Percentiles rank a stretch among this genome's conserved stretches.
These are phyloP conservation scores for Petunia axillaris DNA, from an alignment of 257 asterid genomes.

Conservation along the genomic window DNA sequence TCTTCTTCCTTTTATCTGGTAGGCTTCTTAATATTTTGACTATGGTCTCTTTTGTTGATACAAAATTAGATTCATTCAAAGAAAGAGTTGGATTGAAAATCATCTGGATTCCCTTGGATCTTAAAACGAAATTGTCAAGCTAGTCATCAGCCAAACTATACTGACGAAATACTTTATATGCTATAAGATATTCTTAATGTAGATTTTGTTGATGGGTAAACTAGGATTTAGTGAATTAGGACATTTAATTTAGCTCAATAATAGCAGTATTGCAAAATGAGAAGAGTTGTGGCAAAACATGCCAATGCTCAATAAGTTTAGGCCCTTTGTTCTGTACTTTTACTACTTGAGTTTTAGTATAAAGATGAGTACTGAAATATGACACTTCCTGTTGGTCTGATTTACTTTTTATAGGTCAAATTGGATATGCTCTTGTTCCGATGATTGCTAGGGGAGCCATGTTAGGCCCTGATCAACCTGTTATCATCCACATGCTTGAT, in stretches of 20 bases:
- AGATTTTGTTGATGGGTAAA: not conserved
- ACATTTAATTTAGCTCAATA: not conserved
- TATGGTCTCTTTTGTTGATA: too few relatives aligned
- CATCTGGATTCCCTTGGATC: not conserved
- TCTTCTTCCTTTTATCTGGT: not conserved
- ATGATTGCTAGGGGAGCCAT: conserved; percentile 80
- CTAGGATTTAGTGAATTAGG: not conserved
- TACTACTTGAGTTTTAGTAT: not conserved
- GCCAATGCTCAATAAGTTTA: not conserved
- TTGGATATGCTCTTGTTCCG: conserved; percentile 87
- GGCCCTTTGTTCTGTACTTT: not conserved
- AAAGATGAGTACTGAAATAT: not conserved
- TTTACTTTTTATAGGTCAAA: conserved; percentile 58
- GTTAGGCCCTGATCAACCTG: conserved; percentile 81
- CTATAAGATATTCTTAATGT: not conserved
- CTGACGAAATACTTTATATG: not conserved
- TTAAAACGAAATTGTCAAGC: not conserved
- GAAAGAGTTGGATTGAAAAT: not conserved
- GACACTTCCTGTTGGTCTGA: not conserved
- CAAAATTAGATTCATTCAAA: not conserved
- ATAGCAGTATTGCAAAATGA: not conserved
- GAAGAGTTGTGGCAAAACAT: not conserved
- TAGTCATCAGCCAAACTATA: not conserved
- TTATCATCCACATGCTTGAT: conserved; percentile 85
- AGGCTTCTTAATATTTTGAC: too few relatives aligned